phyloP scores from a whole-genome alignment of 768 basidiomycete species.

The Porphyrellus cyaneotinctus region DNA sequence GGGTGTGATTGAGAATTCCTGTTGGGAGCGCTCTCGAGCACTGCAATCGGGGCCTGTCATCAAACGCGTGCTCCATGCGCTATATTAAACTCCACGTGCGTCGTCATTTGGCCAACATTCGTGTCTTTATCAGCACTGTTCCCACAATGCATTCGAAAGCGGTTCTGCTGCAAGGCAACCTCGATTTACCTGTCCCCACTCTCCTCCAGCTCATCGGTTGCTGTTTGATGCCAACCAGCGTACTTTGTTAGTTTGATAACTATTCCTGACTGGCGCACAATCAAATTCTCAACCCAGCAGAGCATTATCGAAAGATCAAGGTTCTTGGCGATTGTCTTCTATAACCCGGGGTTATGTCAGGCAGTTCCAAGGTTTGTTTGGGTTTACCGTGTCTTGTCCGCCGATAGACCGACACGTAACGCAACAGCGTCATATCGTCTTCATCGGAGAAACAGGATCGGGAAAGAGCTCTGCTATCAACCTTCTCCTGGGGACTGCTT shows the following conservation, averaged over 20 bases:
- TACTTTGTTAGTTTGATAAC: background rate
- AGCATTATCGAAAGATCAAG: background rate
- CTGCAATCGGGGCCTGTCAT: background rate
- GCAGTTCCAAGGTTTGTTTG: constrained; percentile 10
- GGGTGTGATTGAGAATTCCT: no score
- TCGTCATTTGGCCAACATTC: background rate
- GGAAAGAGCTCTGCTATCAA: constrained; percentile 30
- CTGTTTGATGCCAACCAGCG: background rate
- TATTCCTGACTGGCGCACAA: background rate
- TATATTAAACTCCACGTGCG: background rate
- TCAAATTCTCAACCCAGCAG: background rate
- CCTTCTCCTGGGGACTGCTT: constrained; percentile 13
- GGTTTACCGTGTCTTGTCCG: background rate
- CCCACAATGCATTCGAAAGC: constrained; percentile 1
- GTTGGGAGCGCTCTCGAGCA: background rate
- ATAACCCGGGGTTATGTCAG: background rate
- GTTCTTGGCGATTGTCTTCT: background rate
- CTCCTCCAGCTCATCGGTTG: background rate
- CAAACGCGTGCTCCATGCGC: constrained; percentile 8
- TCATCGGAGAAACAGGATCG: constrained; percentile 22
- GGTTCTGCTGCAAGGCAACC: background rate
- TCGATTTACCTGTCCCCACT: background rate
- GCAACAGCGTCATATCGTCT: constrained; percentile 15
- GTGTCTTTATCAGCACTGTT: background rate
- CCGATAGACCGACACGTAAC: background rate